phyloP scores from a whole-genome alignment of 2,329 filamentous ascomycete genomes.

The Fusarium nematophilum region DNA sequence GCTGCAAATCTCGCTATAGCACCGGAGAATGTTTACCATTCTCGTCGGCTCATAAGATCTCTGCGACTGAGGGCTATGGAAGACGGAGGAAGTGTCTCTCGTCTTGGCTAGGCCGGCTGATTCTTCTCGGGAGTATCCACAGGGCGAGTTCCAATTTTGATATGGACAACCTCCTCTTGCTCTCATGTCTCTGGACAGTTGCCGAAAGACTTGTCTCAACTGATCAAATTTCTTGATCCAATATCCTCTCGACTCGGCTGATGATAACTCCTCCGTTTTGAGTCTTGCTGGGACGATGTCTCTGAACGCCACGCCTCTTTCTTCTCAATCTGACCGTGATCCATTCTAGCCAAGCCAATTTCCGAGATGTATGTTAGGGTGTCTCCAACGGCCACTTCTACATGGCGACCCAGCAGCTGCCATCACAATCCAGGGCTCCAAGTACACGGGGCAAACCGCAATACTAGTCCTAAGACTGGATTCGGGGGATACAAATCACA shows the following conservation, averaged over 20 bases:
- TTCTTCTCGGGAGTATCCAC: conserved; percentile 46
- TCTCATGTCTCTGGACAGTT: conserved; percentile 32
- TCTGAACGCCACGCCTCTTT: conserved; percentile 39
- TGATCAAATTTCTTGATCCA: conserved; percentile 41
- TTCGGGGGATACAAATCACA: conserved; percentile 40
- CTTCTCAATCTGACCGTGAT: conserved; percentile 42
- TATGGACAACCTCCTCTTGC: conserved; percentile 44
- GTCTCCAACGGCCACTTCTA: conserved; percentile 35
- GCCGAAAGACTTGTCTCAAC: conserved; percentile 35
- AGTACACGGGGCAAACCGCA: conserved; percentile 23
- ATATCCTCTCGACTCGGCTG: conserved; percentile 36
- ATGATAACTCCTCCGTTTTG: conserved; percentile 38
- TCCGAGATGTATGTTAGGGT: conserved; percentile 37
- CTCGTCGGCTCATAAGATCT: conserved; percentile 57
- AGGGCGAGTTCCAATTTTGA: conserved; percentile 41
- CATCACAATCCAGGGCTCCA: conserved; percentile 31
- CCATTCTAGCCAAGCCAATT: conserved; percentile 45
- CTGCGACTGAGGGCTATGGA: conserved; percentile 61
- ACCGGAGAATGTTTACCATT: conserved; percentile 53
- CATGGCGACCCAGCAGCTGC: conserved; percentile 29
- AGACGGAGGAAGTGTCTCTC: conserved; percentile 50
- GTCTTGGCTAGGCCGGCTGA: conserved; percentile 48
- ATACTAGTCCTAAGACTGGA: conserved; percentile 17
- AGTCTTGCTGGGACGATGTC: conserved; percentile 38
- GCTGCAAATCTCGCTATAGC: conserved; percentile 68